Evolutionary conservation across 768 basidiomycete genomes (phyloP).

Genomic region (Podaxis carcinomalis): DNA sequence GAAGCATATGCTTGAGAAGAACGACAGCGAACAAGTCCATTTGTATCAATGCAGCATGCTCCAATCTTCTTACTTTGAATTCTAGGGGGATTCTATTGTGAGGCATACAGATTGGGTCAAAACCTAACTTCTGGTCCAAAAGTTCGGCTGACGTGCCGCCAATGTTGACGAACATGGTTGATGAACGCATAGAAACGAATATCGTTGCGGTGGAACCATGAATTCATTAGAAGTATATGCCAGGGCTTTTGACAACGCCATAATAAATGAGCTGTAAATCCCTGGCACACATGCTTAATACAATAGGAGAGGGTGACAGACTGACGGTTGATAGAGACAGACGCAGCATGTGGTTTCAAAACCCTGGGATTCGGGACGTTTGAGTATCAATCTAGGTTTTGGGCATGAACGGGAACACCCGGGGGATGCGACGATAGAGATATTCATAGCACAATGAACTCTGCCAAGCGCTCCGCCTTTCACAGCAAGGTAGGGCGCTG

Average conservation of each 20-base stretch:
- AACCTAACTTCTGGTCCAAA: neutral
- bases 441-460: neutral
- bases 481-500: neutral
- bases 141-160: neutral
- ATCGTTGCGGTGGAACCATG: neutral
- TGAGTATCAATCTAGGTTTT: neutral
- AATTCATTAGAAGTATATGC: neutral
- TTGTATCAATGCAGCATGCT: constrained; percentile 1
- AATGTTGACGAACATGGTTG: neutral
- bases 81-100: neutral
- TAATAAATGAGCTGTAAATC: neutral
- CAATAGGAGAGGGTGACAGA: neutral
- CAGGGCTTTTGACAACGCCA: neutral
- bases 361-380: neutral
- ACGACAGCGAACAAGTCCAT: constrained; percentile 4
- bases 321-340: neutral
- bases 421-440: neutral
- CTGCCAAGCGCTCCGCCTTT: neutral
- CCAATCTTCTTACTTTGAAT: neutral
- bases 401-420: neutral
- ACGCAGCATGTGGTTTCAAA: neutral
- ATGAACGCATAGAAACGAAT: neutral
- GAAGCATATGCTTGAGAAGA: constrained; percentile 7
- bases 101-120: neutral
- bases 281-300: neutral